Evolutionary conservation across 495 filamentous ascomycete genomes (phyloP), one percentile per base, ranked within the genome.

Genomic region (Penicillium tannophilum): DNA sequence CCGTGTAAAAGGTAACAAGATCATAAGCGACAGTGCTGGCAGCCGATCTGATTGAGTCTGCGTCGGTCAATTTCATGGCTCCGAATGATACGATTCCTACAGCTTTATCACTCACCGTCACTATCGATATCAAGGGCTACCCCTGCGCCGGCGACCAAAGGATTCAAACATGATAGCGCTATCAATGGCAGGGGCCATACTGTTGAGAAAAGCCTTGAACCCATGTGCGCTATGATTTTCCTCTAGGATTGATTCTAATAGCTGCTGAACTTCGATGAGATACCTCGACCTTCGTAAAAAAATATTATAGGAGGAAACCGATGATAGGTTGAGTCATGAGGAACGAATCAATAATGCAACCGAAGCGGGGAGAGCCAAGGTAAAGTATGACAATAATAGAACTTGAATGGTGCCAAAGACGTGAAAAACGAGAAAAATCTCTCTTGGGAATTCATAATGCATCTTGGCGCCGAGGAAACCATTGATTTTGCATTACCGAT

Each of bases 1-100:
- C 88, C 0, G 83, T 86, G 58, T 90, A 91, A 60, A 83, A 89
- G 12, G 70, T 72, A 50, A 82, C 61, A 57, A 82, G 71, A 17
- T 72, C 77, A 30, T 72, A 59, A 7, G 78, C 77, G 11, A 71
- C 63, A 0, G 60, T 73, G 49, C 63, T 63, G 14, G 78, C 77
- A 8, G 74, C 79, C 14, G 67, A 51, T 66, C 77, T 80, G 48
- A 82, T 79, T 23, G 79, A 80, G 23, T 70, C 79, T 82, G 14
- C 7, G 39, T 14, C 14, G 14, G 39, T 41, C 14, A 41, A n/a
- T 41, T 17, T n/a, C 14, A 17, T 1, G 16, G n/a, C 39, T 17
- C 16, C 5, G 28, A 28, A 28, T 4, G 10, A 36, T 14, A 36
- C 2, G 33, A 10, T 36, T 23, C 20, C 1, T 14, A 4, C 33